phyloP scores from a whole-genome alignment of 352 stramenopile species.

The Pythium sp. region DNA sequence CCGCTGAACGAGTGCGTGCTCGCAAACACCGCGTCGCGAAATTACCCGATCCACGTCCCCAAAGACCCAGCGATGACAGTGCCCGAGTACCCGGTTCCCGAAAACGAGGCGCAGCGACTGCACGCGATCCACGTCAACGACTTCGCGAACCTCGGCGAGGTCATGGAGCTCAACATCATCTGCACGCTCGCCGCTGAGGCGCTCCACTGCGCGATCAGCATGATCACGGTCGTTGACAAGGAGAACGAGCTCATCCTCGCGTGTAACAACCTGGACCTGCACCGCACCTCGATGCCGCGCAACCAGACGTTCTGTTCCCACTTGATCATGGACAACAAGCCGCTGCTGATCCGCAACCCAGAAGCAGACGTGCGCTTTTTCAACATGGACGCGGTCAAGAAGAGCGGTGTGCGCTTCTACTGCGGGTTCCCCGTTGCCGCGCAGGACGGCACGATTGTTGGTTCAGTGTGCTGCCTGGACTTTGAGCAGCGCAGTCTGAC shows the following conservation, averaged over 20 bases:
- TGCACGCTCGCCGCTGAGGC: background rate
- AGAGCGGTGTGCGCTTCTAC: background rate
- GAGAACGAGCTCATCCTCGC: constrained; percentile 3
- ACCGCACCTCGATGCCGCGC: constrained; percentile 1
- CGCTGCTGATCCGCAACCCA: constrained; percentile 54
- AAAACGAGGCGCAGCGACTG: background rate
- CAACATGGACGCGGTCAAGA: background rate
- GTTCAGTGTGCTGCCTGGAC: background rate
- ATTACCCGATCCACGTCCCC: constrained; percentile 1
- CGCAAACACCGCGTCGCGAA: background rate
- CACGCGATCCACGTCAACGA: background rate
- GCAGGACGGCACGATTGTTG: background rate
- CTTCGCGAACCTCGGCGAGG: background rate
- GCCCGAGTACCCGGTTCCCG: background rate
- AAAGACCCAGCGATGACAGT: background rate
- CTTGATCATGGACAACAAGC: constrained; percentile 55
- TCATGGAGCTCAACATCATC: constrained; percentile 6
- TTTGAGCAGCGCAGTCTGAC: background rate
- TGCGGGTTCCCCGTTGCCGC: background rate
- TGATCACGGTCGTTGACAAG: background rate
- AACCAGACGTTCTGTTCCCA: constrained; percentile 49
- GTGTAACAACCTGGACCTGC: background rate
- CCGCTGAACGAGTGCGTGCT: constrained; percentile 25
- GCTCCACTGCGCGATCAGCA: background rate
- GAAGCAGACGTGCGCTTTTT: constrained; percentile 69